Evolutionary conservation across 2,329 filamentous ascomycete genomes (phyloP), one percentile per base, ranked within the genome.

Genomic region (Xylaria sp.): DNA sequence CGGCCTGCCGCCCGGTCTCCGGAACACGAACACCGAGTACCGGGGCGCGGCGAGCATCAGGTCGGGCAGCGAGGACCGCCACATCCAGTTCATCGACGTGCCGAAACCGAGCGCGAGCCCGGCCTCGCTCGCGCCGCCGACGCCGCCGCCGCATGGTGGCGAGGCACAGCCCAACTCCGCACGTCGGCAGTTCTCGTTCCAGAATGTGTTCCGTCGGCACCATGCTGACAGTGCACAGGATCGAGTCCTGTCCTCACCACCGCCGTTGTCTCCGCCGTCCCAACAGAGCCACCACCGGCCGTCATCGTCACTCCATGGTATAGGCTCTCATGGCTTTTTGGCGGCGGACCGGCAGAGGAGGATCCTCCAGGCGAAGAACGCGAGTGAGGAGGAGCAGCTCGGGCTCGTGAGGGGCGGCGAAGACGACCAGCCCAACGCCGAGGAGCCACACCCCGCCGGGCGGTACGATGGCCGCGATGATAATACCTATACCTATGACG

Each of bases 171-270:
- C 53, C 48, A 60, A 81, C 50, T 76, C 77, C 24, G 84, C 88
- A 9, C 83, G 78, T 61, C 83, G 93, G 56, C 91, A 96, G 68
- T 99, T 97, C 74, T 95, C 90, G 17, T 97, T 97, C 78, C 88
- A 92, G 61, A 91, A 89, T 61, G 85, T 96, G 48, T 94, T 97
- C 72, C 76, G 77, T 56, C 81, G 86, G 45, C 74, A 79, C 61
- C 78, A 77, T 55, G 65, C 67, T 63, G 69, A 71, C 48, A 61
- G 61, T 44, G 55, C 67, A 56, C 68, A 70, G 53, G 65, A 69
- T 17, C 60, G 63, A 54, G 61, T 58, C 39, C 63, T 62, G 48
- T 68, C 51, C 39, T 64, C 54, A 61, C 66, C 51, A 41, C 64
- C 54, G 61, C 66, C 56, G 61, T 62, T 37, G 57, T 62, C 44